Evolutionary conservation across 768 basidiomycete species (phyloP).

Genomic region (Naganishia kalamii): DNA sequence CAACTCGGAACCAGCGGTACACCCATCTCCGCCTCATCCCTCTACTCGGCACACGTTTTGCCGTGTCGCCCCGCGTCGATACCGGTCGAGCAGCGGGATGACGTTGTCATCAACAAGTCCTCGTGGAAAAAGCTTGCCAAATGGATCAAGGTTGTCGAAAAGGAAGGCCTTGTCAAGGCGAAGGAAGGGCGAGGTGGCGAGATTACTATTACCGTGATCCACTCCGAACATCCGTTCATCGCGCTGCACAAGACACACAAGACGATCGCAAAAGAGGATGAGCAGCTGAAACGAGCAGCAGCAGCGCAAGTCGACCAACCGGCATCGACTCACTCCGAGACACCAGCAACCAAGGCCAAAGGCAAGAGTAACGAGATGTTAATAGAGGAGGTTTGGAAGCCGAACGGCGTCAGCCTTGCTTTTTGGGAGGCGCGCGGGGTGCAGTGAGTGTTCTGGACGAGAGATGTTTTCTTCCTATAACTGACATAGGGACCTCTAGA

Average conservation of each 20-base stretch:
- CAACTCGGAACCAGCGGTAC: conserved; percentile 56
- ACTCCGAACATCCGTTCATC: conserved; percentile 4
- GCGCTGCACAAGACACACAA: conserved; percentile 26
- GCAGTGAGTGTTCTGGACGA: conserved; percentile 51
- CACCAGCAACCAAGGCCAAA: conserved; percentile 49
- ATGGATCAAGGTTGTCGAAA: conserved; percentile 72
- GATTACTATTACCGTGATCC: neutral
- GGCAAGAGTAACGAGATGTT: conserved; percentile 53
- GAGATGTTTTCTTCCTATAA: neutral
- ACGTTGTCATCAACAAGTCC: conserved; percentile 62
- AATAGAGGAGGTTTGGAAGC: conserved; percentile 70
- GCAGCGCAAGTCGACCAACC: conserved; percentile 24
- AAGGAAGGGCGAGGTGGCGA: conserved; percentile 54
- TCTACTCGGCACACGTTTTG: conserved; percentile 71
- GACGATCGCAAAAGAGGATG: conserved; percentile 65
- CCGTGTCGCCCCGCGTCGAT: conserved; percentile 72
- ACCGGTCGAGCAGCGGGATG: conserved; percentile 37
- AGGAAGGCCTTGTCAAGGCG: conserved; percentile 63
- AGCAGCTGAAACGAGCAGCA: conserved; percentile 55
- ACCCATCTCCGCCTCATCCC: conserved; percentile 67
- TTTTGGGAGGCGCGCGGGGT: conserved; percentile 63
- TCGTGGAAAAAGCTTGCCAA: conserved; percentile 71
- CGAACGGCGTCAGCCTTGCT: conserved; percentile 54
- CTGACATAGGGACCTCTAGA: neutral
- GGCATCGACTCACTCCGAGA: neutral